phyloP scores from a whole-genome alignment of 768 basidiomycete genomes.

The Russula virescens region DNA sequence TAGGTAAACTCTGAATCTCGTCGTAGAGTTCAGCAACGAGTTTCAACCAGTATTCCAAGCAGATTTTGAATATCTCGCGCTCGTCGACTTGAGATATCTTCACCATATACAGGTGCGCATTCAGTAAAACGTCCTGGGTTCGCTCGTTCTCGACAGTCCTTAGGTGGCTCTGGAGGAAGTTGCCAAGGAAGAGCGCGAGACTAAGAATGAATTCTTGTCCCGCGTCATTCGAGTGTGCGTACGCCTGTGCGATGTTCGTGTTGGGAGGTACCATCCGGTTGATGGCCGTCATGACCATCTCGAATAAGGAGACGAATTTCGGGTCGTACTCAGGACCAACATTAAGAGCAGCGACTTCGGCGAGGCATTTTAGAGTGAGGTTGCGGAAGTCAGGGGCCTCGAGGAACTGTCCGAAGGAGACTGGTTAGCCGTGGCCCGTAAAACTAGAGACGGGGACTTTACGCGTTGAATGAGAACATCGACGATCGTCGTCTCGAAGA shows the following conservation, averaged over 20 bases:
- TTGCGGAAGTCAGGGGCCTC: conserved; percentile 97
- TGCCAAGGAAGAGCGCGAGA: conserved; percentile 93
- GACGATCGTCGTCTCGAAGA: conserved; percentile 97
- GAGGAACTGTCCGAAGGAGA: conserved; percentile 63
- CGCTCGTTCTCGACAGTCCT: conserved; percentile 89
- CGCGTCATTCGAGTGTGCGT: conserved; percentile 79
- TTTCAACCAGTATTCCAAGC: conserved; percentile 95
- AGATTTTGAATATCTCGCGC: conserved; percentile 98
- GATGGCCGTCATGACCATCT: conserved; percentile 95
- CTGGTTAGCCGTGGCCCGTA: conserved; percentile 15
- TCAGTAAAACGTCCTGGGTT: conserved; percentile 89
- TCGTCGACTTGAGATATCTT: conserved; percentile 98
- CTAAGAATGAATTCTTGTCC: conserved; percentile 98
- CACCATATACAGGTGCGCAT: conserved; percentile 97
- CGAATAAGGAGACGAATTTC: conserved; percentile 96
- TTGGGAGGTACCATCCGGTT: conserved; percentile 96
- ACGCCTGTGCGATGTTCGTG: conserved; percentile 92
- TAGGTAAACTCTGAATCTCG: conserved; percentile 89
- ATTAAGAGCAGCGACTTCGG: conserved; percentile 91
- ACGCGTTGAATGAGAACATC: conserved; percentile 89
- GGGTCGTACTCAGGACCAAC: conserved; percentile 96
- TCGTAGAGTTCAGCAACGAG: conserved; percentile 96
- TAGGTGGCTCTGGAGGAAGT: conserved; percentile 91
- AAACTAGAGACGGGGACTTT: conserved; percentile 33
- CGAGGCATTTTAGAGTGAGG: conserved; percentile 91